Conservation (phyloP, 2,329 filamentous ascomycete species). For the Pseudopyricularia cyperi region DNA sequence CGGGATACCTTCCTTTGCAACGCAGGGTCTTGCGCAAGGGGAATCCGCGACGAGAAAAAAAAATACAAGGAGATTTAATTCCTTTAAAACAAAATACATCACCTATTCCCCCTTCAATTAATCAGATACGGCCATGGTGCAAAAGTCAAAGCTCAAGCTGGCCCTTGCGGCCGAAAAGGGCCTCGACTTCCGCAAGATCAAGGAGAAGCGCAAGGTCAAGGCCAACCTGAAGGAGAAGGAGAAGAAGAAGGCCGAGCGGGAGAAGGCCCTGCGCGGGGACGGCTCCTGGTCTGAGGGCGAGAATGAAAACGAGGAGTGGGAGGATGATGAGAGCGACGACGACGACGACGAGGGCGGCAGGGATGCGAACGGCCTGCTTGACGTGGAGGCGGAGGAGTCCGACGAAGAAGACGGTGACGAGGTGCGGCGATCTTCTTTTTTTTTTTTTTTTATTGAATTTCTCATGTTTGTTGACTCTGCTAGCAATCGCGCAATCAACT, state of each 20-base stretch:
- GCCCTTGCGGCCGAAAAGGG: slow-evolving; percentile 43
- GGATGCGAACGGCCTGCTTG: slow-evolving; percentile 10
- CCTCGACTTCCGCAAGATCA: slow-evolving; percentile 36
- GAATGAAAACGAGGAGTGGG: slow-evolving; percentile 21
- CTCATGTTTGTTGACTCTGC: no score
- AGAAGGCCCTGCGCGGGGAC: slow-evolving; percentile 14
- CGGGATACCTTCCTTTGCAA: background rate
- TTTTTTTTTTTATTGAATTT: no score
- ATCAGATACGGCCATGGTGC: background rate
- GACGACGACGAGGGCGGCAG: slow-evolving; percentile 13
- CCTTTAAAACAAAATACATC: background rate
- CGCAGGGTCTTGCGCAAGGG: no score
- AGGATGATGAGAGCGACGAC: slow-evolving; percentile 16
- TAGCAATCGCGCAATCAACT: background rate
- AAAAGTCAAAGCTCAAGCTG: slow-evolving; percentile 29
- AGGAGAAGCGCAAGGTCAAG: slow-evolving; percentile 34
- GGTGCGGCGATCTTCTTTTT: no score
- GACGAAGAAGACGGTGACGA: slow-evolving; percentile 22
- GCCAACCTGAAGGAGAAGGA: slow-evolving; percentile 20
- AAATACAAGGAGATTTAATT: background rate
- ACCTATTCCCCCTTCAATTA: background rate
- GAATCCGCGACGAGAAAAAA: background rate
- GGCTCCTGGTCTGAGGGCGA: slow-evolving; percentile 25
- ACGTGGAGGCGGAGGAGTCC: slow-evolving; percentile 18
- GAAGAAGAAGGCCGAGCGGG: slow-evolving; percentile 10